These are phyloP conservation scores for Penicillium expansum DNA, from an alignment of 2,329 filamentous ascomycete genomes.

Conservation along the genomic window DNA sequence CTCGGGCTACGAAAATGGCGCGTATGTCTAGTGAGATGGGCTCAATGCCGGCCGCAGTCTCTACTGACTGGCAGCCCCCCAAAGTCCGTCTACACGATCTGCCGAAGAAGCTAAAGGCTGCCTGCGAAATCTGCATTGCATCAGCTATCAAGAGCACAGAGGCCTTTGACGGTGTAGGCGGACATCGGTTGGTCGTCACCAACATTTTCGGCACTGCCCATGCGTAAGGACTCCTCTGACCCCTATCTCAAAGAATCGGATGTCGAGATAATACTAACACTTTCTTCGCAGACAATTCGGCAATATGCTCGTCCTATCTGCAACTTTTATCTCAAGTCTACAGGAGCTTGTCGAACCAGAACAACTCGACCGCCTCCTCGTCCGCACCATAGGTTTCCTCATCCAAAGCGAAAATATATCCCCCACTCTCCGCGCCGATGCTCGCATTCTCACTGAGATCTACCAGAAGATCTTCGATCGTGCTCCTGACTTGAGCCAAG, in stretches of 20 bases:
- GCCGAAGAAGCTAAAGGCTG: constrained; percentile 40
- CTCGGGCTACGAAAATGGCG: constrained; percentile 29
- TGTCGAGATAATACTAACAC: constrained; percentile 24
- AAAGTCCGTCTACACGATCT: constrained; percentile 25
- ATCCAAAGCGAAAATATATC: constrained; percentile 67
- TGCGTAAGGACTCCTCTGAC: constrained; percentile 3
- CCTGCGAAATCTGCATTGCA: constrained; percentile 4
- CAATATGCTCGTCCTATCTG: constrained; percentile 86
- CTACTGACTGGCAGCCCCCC: constrained; percentile 19
- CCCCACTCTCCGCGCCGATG: constrained; percentile 71
- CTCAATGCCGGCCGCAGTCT: constrained; percentile 19
- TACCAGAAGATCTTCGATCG: constrained; percentile 46
- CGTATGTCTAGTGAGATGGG: constrained; percentile 37
- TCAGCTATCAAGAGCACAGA: constrained; percentile 6
- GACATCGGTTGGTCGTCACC: constrained; percentile 7
- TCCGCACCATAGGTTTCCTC: constrained; percentile 74
- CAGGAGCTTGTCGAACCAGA: constrained; percentile 55
- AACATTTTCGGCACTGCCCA: constrained; percentile 11
- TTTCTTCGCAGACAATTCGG: constrained; percentile 75
- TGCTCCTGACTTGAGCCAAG: neutral
- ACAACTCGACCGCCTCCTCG: constrained; percentile 60
- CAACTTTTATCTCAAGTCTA: constrained; percentile 70
- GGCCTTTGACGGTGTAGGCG: constrained; percentile 6
- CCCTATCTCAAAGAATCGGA: neutral
- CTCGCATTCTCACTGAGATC: constrained; percentile 65